These are phyloP conservation scores for Claviceps pazoutovae DNA, from an alignment of 2,329 filamentous ascomycete species.

Conservation along the genomic window DNA sequence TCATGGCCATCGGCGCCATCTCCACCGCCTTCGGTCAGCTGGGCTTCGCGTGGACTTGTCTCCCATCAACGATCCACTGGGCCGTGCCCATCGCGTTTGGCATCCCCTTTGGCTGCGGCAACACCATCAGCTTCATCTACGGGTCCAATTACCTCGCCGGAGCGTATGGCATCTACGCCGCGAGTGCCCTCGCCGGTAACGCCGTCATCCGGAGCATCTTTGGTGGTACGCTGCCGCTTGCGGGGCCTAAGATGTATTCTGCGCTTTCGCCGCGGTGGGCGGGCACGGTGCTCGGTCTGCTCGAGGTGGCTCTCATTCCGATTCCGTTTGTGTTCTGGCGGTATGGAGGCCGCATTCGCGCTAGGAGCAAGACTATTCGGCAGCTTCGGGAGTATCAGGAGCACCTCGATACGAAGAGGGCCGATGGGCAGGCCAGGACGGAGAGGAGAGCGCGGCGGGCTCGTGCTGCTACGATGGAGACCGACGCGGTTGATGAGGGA, in stretches of 20 bases:
- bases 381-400: conserved; percentile 32
- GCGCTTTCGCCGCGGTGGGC: conserved; percentile 64
- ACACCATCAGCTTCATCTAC: conserved; percentile 70
- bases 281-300: conserved; percentile 57
- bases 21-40: conserved; percentile 67
- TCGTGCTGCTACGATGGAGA: neutral
- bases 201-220: conserved; percentile 58
- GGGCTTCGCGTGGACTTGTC: conserved; percentile 78
- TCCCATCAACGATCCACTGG: conserved; percentile 66
- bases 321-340: conserved; percentile 69
- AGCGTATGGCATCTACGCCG: conserved; percentile 69
- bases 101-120: conserved; percentile 65
- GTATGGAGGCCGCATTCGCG: conserved; percentile 39
- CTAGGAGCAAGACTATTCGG: conserved; percentile 34
- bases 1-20: conserved; percentile 66
- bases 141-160: conserved; percentile 66
- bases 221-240: conserved; percentile 67
- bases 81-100: conserved; percentile 66
- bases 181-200: conserved; percentile 68
- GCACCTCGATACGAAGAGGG: conserved; percentile 17
- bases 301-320: conserved; percentile 62
- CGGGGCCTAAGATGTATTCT: conserved; percentile 58
- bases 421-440: conserved; percentile 14
- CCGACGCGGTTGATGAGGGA: neutral
- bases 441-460: conserved; percentile 3